Base-by-base conservation (phyloP, 1,284 basidiomycete genomes). In the Athelia psychrophila region DNA sequence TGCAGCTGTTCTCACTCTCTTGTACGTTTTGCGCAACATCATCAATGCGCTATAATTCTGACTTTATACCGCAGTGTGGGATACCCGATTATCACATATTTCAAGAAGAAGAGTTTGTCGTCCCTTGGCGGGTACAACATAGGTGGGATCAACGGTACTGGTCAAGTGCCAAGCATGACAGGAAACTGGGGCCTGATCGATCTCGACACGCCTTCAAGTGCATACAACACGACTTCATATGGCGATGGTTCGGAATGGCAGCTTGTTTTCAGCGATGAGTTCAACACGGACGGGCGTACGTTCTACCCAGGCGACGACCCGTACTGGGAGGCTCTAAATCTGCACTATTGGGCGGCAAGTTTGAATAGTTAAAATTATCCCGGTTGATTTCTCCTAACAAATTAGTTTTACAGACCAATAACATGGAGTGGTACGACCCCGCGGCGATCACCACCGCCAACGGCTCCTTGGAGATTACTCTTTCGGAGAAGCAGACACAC, bases 231-330 rank as follows among this genome's bases (percentile, higher is more conserved):
- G 33, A 61, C 60, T 3, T 74, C 76, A 51, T 70, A 54, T 50
- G 51, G 53, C n/a, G 69, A 74, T 32, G 65, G 68, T 16, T 45
- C 53, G 2, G 54, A 67, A 10, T 75, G 72, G 65, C 71, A 72
- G 38, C 74, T 88, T 35, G 84, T 86, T 2, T 88, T 83, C 64
- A 85, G 81, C 2, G 85, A 87, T 63, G 86, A 87, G 69, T 88
- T 88, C 65, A 78, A 86, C 52, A 64, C 70, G 33, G 78, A 80
- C 6, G 83, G 83, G 0, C 72, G 84, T 20, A 75, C 80, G 38
- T 84, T 81, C 63, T 77, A 74, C 51, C 68, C 74, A 2, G 75
- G 75, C 0, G 63, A 81, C 52, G 81, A 83, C 60, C 80, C 83
- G 2, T 81, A 78, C 60, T 88, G 85, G 86, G 83, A 86, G 56